phyloP scores from a whole-genome alignment of 805 yeast genomes.

The Lipomyces sp. region DNA sequence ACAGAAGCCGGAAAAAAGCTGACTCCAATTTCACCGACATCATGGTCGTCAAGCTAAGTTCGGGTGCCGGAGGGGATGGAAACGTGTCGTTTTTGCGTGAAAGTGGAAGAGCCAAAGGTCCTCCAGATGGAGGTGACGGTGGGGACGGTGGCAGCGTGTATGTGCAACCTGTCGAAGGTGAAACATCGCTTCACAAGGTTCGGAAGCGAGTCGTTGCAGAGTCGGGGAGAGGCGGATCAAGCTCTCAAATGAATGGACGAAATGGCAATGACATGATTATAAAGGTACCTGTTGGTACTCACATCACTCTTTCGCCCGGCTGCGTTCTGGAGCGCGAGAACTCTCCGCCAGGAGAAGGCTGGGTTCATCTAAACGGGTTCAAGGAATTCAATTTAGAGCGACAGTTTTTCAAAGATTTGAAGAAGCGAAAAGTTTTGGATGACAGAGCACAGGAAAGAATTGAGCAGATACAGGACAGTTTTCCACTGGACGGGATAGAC shows the following conservation, averaged over 20 bases:
- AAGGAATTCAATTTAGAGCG: slow-evolving; percentile 69
- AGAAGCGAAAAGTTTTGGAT: slow-evolving; percentile 64
- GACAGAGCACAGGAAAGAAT: slow-evolving; percentile 62
- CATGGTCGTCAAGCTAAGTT: slow-evolving; percentile 63
- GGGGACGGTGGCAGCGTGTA: slow-evolving; percentile 90
- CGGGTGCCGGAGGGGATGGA: slow-evolving; percentile 93
- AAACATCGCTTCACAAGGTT: slow-evolving; percentile 72
- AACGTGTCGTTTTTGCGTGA: slow-evolving; percentile 83
- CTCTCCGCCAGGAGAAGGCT: slow-evolving; percentile 77
- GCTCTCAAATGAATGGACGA: slow-evolving; percentile 83
- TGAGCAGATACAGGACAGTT: slow-evolving; percentile 67
- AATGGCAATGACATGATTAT: slow-evolving; percentile 78
- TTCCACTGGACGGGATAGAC: slow-evolving; percentile 86
- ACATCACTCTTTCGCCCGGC: slow-evolving; percentile 52
- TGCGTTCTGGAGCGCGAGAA: slow-evolving; percentile 52
- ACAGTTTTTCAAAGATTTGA: slow-evolving; percentile 68
- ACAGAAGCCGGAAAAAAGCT: slow-evolving; percentile 13
- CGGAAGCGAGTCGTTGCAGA: slow-evolving; percentile 71
- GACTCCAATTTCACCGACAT: slow-evolving; percentile 60
- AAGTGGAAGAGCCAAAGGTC: slow-evolving; percentile 82
- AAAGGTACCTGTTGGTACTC: slow-evolving; percentile 91
- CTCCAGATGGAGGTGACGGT: slow-evolving; percentile 99
- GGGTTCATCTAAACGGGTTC: slow-evolving; percentile 83
- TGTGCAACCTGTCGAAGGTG: slow-evolving; percentile 75
- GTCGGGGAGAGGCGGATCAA: slow-evolving; percentile 72